A percentile compares a stretch with the other conserved stretches of the same genome.
phyloP scores from a whole-genome alignment of 2,329 filamentous ascomycete genomes.

The Fusarium pininemorale region DNA sequence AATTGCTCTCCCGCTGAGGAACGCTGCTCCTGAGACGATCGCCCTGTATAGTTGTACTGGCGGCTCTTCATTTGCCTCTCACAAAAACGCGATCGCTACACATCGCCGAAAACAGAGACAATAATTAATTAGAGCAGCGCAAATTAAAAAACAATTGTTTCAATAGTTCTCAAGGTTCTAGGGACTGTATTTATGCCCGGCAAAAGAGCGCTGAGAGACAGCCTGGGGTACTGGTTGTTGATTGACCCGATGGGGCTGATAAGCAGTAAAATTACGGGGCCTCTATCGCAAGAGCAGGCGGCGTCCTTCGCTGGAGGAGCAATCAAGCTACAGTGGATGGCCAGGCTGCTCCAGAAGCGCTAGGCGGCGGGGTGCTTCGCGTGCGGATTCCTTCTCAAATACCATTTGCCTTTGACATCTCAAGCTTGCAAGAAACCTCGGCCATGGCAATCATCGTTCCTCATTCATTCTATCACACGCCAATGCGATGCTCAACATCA shows the following conservation, averaged over 20 bases:
- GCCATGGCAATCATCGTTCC: neutral
- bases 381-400: neutral
- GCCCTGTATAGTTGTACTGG: no score
- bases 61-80: neutral
- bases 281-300: neutral
- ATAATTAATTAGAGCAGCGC: accelerated
- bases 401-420: neutral
- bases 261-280: neutral
- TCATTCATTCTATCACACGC: neutral
- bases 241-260: no score
- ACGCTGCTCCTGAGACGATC: neutral
- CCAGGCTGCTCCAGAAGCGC: neutral
- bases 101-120: accelerated
- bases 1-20: neutral
- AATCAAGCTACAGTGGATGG: neutral
- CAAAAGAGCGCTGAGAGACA: neutral
- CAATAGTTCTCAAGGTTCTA: neutral
- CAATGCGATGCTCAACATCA: neutral
- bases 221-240: no score
- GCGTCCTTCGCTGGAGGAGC: neutral
- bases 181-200: no score
- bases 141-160: accelerated
- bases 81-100: neutral
- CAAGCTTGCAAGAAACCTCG: neutral
- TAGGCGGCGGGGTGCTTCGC: neutral